Evolutionary conservation across 495 filamentous ascomycete genomes (phyloP).

Genomic region (Aspergillus taichungensis): DNA sequence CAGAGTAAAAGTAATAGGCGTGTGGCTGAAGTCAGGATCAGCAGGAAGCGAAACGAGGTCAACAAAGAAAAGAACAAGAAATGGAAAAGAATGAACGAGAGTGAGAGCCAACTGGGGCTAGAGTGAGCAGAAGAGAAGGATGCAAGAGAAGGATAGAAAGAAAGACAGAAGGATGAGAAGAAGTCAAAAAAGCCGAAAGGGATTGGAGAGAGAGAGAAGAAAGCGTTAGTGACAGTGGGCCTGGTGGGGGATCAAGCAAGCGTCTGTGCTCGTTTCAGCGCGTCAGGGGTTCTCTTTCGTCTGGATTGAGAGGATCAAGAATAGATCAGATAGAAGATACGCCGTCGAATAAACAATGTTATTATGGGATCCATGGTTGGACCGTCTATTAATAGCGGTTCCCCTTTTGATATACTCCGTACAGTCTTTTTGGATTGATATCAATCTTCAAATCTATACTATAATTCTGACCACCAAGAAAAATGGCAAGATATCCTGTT

Average conservation of each 20-base stretch:
- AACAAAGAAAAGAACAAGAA: neutral
- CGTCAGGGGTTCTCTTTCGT: neutral
- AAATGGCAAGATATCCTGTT: too few species aligned
- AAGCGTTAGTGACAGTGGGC: constrained; percentile 1
- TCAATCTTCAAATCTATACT: too few species aligned
- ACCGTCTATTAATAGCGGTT: too few species aligned
- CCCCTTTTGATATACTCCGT: too few species aligned
- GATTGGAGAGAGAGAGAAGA: constrained; percentile 1
- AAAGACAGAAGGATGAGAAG: neutral
- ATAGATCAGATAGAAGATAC: too few species aligned
- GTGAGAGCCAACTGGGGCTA: neutral
- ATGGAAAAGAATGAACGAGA: neutral
- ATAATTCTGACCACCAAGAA: too few species aligned
- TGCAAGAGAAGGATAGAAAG: constrained; percentile 3
- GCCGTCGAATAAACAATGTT: too few species aligned
- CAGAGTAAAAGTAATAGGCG: constrained; percentile 4
- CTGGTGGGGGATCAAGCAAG: neutral
- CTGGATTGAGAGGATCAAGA: too few species aligned
- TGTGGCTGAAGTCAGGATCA: neutral
- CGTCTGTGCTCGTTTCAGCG: neutral
- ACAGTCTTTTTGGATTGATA: too few species aligned
- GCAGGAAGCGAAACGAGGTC: neutral
- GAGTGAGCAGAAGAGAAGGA: constrained; percentile 5
- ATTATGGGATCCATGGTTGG: too few species aligned
- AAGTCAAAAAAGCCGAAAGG: neutral